Evolutionary conservation across 768 basidiomycete genomes (phyloP), one percentile per base, ranked within the genome.

Genomic region (Naganishia antarctica): DNA sequence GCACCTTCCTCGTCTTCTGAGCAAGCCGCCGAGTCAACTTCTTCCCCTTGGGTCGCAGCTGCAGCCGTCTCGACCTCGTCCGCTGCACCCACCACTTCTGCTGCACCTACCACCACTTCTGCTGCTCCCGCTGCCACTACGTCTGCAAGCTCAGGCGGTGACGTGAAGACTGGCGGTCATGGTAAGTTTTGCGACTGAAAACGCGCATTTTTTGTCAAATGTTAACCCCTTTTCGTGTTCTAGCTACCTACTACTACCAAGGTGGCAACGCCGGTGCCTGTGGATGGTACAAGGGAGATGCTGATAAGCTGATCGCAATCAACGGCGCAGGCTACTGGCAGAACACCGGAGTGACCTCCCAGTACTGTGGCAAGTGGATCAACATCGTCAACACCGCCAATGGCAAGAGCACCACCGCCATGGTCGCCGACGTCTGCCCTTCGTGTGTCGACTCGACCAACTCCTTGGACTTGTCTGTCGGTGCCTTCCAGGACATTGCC

Each of bases 401-500:
- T 78, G 80, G 82, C 51, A 83, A 85, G 76, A 73, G 76, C n/a
- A 82, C 88, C 64, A 80, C 76, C 3, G 90, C 85, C 47, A 82
- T 80, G 26, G 81, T 96, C 68, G 88, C 83, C 44, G 90, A 91
- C 69, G 85, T 82, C 40, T 96, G 91, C 81, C 90, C 90, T 26
- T 86, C 86, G 21, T 94, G 90, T 79, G 57, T 71, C 60, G 84
- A 83, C 70, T 34, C 16, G 21, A 40, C 37, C 29, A 82, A 87
- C 76, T 88, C 86, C 16, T 85, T 96, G 72, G 79, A 80, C 53
- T 75, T 79, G 64, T 79, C 78, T 28, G 70, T 53, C 60, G 84
- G 71, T 60, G 87, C 88, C 47, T 92, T 93, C 83, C 31, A 77
- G 26, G 69, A 74, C 16, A 82, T 93, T 63, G 84, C 83, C 48